Percentiles rank a stretch among this genome's conserved stretches.
phyloP scores from a whole-genome alignment of 1,284 basidiomycete species.

The Sanguinoderma infundibulare region DNA sequence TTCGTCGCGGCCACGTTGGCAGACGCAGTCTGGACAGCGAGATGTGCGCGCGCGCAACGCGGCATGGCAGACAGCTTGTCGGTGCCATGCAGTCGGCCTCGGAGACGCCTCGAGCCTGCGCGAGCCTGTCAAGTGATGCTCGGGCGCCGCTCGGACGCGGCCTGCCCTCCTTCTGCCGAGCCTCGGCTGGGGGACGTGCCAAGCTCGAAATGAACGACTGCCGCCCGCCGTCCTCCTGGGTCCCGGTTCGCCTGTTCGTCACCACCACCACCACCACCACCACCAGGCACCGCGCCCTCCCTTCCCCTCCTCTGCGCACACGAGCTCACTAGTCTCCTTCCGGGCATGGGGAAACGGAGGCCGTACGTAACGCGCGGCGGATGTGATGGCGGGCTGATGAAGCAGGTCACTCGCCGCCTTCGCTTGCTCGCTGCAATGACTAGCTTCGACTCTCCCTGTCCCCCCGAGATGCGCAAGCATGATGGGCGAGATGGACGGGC shows the following conservation, averaged over 20 bases:
- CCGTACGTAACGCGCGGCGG: slow-evolving; percentile 19
- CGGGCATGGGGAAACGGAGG: slow-evolving; percentile 4
- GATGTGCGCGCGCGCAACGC: slow-evolving; percentile 6
- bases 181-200: slow-evolving; percentile 7
- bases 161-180: slow-evolving; percentile 12
- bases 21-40: neutral
- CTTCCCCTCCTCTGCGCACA: neutral
- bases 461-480: too few species aligned
- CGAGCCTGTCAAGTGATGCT: slow-evolving; percentile 1
- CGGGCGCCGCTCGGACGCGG: neutral
- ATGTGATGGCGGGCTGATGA: neutral
- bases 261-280: neutral
- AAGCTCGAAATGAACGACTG: slow-evolving; percentile 16
- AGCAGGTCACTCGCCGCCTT: neutral
- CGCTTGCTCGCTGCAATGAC: neutral
- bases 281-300: neutral
- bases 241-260: neutral
- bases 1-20: neutral
- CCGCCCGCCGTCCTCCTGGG: neutral
- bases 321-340: slow-evolving; percentile 8
- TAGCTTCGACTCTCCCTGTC: neutral
- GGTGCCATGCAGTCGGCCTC: neutral
- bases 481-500: too few species aligned
- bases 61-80: too few species aligned
- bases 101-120: neutral